Evolutionary conservation across 805 yeast genomes (phyloP), one percentile per base, ranked within the genome.

Genomic region (Alloascoidea hylecoeti): DNA sequence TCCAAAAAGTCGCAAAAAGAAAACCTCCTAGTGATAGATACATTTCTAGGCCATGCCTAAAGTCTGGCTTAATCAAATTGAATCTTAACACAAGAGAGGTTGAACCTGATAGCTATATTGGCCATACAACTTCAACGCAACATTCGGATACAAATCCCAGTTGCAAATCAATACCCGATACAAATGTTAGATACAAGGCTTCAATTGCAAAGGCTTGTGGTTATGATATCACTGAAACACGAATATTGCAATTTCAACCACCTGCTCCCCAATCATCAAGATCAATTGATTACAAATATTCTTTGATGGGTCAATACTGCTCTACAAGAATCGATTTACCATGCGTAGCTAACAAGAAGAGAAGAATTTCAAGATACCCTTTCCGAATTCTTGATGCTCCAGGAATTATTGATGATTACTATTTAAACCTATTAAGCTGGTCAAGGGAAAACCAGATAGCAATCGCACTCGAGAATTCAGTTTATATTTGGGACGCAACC

Each of bases 351-450:
- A 48, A 44, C 52, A 41, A 23, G n/a, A 36, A 39, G 45, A 50
- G 94, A 46, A 78, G 76, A 47, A 68, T 92, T 35, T 84, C 94
- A 17, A 74, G 84, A 0, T 81, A 83, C 23, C 97, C 98, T 1
- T 95, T 83, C 45, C 70, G 94, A 44, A 94, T 92, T 1, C 64
- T 92, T 32, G 98, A 92, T 59, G 98, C 97, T 0, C 98, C 98
- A 0, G 96, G 95, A 0, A 68, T 88, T 41, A 69, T 79, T 16
- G 95, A 92, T 56, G 98, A 92, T 60, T 92, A 86, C 56, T 92
- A 89, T 55, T 66, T 86, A 38, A 85, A 86, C 51, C 63, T 89
- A 33, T 56, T 92, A 39, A 75, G 86, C 43, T 92, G 98, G 97
- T 86, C 96, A 4, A 61, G 63, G 44, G 73, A 76, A 18, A 85